Conservation (phyloP, 306 rosid genomes). For the Cicer pinnatifidum region DNA sequence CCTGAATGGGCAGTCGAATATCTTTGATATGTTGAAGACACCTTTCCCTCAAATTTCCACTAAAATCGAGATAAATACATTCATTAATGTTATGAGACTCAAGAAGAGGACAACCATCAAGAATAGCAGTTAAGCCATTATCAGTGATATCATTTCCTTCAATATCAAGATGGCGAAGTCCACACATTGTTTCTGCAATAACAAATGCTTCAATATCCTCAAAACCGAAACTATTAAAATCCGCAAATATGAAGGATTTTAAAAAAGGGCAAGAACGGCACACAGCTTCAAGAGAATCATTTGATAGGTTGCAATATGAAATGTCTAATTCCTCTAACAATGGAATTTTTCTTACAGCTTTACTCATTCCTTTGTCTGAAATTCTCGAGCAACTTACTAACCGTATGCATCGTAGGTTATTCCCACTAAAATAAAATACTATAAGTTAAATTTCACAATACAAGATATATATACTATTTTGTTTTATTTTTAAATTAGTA, state of each 20-base stretch:
- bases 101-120: slow-evolving; percentile 24
- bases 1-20: not conserved
- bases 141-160: not conserved
- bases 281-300: not conserved
- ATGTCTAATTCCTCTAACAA: not conserved
- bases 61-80: not conserved
- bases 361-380: not conserved
- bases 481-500: not conserved
- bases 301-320: not conserved
- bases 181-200: slow-evolving; percentile 1
- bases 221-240: rapidly evolving
- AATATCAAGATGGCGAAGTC: not conserved
- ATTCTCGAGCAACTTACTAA: not conserved
- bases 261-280: not conserved
- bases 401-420: not conserved
- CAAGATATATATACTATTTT: no score
- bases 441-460: no score
- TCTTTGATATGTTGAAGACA: not conserved
- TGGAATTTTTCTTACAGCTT: not conserved
- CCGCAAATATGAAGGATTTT: not conserved
- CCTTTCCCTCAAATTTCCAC: not conserved
- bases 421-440: not conserved
- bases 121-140: not conserved
- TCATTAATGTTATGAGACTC: not conserved
- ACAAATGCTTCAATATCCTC: not conserved